phyloP scores from a whole-genome alignment of 2,329 filamentous ascomycete species.

The Diaporthe ampelina region DNA sequence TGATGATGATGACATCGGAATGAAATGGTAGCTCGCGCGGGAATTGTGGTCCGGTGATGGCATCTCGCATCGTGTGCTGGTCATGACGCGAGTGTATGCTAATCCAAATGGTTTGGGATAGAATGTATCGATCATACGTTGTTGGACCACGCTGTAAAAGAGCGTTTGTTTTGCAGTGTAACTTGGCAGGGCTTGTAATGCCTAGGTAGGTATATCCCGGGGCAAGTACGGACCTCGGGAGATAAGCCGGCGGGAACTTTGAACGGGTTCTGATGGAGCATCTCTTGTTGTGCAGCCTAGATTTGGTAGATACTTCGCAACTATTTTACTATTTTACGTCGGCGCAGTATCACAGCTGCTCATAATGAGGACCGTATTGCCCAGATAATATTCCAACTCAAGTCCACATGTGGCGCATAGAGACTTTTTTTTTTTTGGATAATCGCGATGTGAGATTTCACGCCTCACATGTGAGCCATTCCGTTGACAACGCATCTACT shows the following conservation, averaged over 20 bases:
- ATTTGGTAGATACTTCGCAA: not conserved
- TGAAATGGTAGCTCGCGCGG: not conserved
- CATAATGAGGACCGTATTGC: no score
- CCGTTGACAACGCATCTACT: not conserved
- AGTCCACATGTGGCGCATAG: no score
- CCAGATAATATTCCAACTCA: not conserved
- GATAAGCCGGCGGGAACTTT: no score
- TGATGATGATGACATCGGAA: not conserved
- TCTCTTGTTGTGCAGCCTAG: not conserved
- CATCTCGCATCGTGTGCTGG: not conserved
- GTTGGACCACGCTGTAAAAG: not conserved
- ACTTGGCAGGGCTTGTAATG: no score
- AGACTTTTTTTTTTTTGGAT: no score
- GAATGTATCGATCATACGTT: not conserved
- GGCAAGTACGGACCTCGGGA: not conserved
- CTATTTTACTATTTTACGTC: not conserved
- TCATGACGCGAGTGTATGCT: not conserved
- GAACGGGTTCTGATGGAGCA: not conserved
- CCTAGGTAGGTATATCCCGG: not conserved
- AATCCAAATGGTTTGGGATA: no score
- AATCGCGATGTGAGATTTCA: no score
- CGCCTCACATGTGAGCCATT: not conserved
- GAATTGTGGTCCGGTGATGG: not conserved
- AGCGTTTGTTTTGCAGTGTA: no score
- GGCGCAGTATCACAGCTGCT: not conserved